phyloP scores from a whole-genome alignment of 2,329 filamentous ascomycete genomes.

The Periconia sp. region DNA sequence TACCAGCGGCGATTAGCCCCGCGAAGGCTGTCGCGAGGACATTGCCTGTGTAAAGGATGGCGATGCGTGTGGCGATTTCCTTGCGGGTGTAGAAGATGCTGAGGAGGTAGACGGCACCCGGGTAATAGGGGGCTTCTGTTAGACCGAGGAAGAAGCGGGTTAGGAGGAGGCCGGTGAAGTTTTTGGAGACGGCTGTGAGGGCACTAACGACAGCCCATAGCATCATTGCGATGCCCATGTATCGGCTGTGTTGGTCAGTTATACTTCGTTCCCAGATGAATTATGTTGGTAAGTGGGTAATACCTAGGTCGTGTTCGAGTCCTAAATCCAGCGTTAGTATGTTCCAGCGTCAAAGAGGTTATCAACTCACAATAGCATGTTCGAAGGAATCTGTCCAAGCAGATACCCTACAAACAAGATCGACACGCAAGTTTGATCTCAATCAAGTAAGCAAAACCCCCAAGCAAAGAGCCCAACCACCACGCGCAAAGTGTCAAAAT shows the following conservation, averaged over 20 bases:
- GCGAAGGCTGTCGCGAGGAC: slow-evolving; percentile 39
- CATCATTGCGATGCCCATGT: slow-evolving; percentile 38
- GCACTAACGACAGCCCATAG: slow-evolving; percentile 48
- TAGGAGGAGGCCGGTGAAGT: slow-evolving; percentile 48
- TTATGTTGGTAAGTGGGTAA: no score
- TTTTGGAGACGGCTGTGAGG: slow-evolving; percentile 46
- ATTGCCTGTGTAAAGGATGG: slow-evolving; percentile 44
- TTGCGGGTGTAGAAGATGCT: slow-evolving; percentile 42
- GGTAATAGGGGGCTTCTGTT: slow-evolving; percentile 44
- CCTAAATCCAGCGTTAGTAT: slow-evolving; percentile 22
- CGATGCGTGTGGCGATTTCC: slow-evolving; percentile 55
- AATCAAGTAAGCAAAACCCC: background rate
- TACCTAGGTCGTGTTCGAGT: no score
- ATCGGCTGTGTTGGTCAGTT: slow-evolving; percentile 9
- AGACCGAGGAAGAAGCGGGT: slow-evolving; percentile 49
- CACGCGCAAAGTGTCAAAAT: no score
- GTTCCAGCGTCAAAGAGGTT: background rate
- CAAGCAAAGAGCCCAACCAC: background rate
- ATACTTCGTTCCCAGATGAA: no score
- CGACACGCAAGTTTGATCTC: slow-evolving; percentile 22
- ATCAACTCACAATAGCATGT: slow-evolving; percentile 19
- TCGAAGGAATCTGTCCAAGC: slow-evolving; percentile 35
- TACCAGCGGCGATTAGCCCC: slow-evolving; percentile 46
- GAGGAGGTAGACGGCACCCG: slow-evolving; percentile 41
- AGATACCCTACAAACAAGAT: slow-evolving; percentile 39